phyloP scores from a whole-genome alignment of 495 filamentous ascomycete species.

The Hypoxylon lienhwacheense region DNA sequence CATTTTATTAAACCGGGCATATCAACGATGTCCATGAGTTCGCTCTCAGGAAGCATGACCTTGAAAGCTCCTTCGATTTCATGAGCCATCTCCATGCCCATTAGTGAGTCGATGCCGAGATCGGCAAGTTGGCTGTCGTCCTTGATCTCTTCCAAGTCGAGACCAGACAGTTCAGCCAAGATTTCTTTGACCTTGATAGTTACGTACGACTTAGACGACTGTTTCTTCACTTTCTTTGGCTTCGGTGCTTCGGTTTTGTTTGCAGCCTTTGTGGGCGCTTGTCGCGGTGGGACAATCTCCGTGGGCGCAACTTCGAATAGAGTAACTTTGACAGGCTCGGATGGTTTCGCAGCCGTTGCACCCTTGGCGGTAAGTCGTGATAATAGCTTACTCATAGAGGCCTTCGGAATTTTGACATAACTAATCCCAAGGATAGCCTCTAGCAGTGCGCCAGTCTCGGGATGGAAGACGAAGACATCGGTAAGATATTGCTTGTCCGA shows the following conservation, averaged over 20 bases:
- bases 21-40: slow-evolving; percentile 43
- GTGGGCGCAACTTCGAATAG: slow-evolving; percentile 22
- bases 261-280: not conserved
- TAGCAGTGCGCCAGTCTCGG: slow-evolving; percentile 41
- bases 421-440: slow-evolving; percentile 57
- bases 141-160: slow-evolving; percentile 51
- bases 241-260: slow-evolving; percentile 18
- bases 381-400: slow-evolving; percentile 44
- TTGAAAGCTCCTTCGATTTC: slow-evolving; percentile 54
- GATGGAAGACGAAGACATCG: slow-evolving; percentile 58
- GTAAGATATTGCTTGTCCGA: slow-evolving; percentile 45
- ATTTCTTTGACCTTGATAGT: slow-evolving; percentile 31
- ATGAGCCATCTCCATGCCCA: slow-evolving; percentile 58
- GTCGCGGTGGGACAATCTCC: slow-evolving; percentile 21
- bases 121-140: slow-evolving; percentile 51
- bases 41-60: slow-evolving; percentile 38
- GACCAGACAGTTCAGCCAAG: slow-evolving; percentile 47
- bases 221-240: slow-evolving; percentile 20
- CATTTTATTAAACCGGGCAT: slow-evolving; percentile 37
- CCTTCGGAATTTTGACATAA: slow-evolving; percentile 49
- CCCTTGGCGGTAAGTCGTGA: slow-evolving; percentile 26
- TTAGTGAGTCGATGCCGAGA: slow-evolving; percentile 59
- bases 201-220: slow-evolving; percentile 32
- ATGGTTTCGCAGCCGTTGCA: slow-evolving; percentile 9
- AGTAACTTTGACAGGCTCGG: slow-evolving; percentile 18